Percentiles rank a stretch among this genome's conserved stretches.
Evolutionary conservation across 2,329 filamentous ascomycete species (phyloP).

Genomic region (Calonectria leucothoes): DNA sequence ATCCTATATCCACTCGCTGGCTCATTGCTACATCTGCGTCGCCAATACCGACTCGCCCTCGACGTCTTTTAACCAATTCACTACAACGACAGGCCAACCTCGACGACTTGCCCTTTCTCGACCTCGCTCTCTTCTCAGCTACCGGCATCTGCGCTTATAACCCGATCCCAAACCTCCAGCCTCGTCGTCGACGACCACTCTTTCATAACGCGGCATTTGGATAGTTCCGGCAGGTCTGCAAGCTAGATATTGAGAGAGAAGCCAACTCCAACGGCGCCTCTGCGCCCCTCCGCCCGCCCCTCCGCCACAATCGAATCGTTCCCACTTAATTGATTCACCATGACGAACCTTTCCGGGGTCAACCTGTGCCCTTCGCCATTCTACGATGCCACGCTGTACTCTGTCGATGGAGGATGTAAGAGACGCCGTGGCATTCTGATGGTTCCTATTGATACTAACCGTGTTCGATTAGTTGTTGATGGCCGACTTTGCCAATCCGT

Average conservation of each 20-base stretch:
- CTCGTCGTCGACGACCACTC: background rate
- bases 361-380: slow-evolving; percentile 76
- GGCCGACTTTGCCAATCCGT: slow-evolving; percentile 66
- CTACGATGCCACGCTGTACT: slow-evolving; percentile 71
- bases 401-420: slow-evolving; percentile 73
- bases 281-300: slow-evolving; percentile 10
- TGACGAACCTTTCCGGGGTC: slow-evolving; percentile 53
- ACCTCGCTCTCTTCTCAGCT: background rate
- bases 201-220: background rate
- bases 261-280: slow-evolving; percentile 15
- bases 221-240: slow-evolving; percentile 2
- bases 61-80: background rate
- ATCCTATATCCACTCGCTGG: slow-evolving; percentile 11
- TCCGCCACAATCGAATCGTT: slow-evolving; percentile 8
- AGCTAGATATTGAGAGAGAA: background rate
- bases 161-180: slow-evolving; percentile 13
- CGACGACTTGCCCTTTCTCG: background rate
- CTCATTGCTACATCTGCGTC: background rate
- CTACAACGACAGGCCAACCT: background rate
- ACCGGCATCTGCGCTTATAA: background rate
- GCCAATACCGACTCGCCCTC: background rate
- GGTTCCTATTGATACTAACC: background rate
- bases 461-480: slow-evolving; percentile 61
- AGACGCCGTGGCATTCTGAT: background rate
- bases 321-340: slow-evolving; percentile 29